Percentiles rank a stretch among this genome's conserved stretches.
Conservation (phyloP, 225 moss, liverwort and hornwort genomes). For the Pseudisothecium myosuroides region DNA sequence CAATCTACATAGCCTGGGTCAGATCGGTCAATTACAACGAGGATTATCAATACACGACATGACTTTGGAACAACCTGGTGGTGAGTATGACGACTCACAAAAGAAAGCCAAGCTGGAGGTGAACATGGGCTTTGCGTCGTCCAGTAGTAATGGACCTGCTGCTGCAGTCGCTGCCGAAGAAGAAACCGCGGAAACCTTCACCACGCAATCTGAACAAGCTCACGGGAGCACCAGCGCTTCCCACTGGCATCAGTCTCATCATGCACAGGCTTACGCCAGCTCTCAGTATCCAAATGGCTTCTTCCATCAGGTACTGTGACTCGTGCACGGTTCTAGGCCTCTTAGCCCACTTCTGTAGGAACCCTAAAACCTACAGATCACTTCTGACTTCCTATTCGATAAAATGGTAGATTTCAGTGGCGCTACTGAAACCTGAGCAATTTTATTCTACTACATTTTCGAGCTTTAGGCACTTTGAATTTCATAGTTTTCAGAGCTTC, state of each 20-base stretch:
- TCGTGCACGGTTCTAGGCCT: background rate
- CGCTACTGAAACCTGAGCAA: background rate
- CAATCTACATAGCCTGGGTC: constrained; percentile 30
- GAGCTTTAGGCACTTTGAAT: background rate
- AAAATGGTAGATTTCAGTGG: background rate
- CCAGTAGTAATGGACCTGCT: constrained; percentile 29
- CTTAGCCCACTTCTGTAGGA: background rate
- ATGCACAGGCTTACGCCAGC: constrained; percentile 22
- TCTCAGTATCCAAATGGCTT: constrained; percentile 36
- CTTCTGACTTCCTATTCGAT: background rate
- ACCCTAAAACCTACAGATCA: background rate
- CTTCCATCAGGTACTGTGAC: constrained; percentile 28
- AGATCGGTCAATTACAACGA: constrained; percentile 25
- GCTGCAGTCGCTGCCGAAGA: constrained; percentile 21
- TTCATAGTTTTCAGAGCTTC: background rate
- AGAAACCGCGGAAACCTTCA: constrained; percentile 32
- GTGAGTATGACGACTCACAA: constrained; percentile 24
- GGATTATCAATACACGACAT: constrained; percentile 30
- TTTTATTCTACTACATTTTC: background rate
- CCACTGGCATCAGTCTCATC: constrained; percentile 36
- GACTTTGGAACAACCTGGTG: constrained; percentile 30
- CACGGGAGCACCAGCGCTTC: constrained; percentile 34
- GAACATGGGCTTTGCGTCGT: constrained; percentile 35
- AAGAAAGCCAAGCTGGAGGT: constrained; percentile 43
- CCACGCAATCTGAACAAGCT: constrained; percentile 26